phyloP scores from a whole-genome alignment of 208 protist species.

The Zelonia costaricensis region DNA sequence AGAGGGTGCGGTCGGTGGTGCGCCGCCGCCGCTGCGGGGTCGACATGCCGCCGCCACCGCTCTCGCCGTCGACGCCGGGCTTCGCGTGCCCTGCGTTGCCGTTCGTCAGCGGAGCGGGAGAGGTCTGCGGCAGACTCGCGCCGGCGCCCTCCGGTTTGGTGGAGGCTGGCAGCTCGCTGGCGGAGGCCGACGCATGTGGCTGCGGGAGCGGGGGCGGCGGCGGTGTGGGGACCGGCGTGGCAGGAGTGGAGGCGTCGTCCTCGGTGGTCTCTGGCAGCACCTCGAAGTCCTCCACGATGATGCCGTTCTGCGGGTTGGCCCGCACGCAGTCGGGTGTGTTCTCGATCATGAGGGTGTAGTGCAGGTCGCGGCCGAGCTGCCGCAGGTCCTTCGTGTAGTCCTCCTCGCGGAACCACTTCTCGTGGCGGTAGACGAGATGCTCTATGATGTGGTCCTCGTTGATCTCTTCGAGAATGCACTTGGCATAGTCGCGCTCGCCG shows the following conservation, averaged over 20 bases:
- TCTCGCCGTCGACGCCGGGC: too few relatives aligned
- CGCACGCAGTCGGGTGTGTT: conserved; percentile 89
- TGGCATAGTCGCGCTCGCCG: conserved; percentile 88
- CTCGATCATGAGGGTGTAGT: conserved; percentile 87
- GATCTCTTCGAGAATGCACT: conserved; percentile 85
- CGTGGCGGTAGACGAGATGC: conserved; percentile 82
- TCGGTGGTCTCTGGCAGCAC: conserved; percentile 39
- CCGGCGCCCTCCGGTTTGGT: neutral
- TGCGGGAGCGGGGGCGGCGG: neutral
- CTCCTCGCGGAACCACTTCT: conserved; percentile 73
- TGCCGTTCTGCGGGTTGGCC: conserved; percentile 79
- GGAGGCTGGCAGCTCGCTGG: too few relatives aligned
- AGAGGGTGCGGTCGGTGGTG: conserved; percentile 74
- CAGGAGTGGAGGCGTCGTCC: conserved; percentile 15
- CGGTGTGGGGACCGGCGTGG: conserved; percentile 11
- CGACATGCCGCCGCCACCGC: neutral
- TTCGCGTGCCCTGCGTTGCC: neutral
- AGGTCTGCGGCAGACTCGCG: too few relatives aligned
- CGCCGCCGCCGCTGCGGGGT: conserved; percentile 29
- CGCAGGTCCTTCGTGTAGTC: conserved; percentile 89
- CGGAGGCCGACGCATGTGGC: too few relatives aligned
- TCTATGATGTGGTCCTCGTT: conserved; percentile 84
- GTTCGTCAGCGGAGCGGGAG: too few relatives aligned
- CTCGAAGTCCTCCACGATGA: conserved; percentile 88
- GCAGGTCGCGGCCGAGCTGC: conserved; percentile 68